phyloP scores from a whole-genome alignment of 2,329 filamentous ascomycete species.

The Microascus cirrosus region DNA sequence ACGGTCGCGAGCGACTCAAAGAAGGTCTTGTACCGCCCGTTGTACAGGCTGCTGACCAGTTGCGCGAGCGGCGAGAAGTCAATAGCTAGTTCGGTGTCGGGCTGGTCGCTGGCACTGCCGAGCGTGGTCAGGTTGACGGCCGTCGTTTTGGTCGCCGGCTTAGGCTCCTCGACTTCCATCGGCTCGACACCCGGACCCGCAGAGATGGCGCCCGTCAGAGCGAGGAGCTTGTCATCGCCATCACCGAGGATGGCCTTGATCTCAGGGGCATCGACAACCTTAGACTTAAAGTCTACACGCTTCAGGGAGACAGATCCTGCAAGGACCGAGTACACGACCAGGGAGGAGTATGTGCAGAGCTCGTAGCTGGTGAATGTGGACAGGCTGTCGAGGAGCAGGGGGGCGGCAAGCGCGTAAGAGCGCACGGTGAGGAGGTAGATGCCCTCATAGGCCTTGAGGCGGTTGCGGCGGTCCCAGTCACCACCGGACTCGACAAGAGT shows the following conservation, averaged over 20 bases:
- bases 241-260: slow-evolving; percentile 95
- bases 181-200: slow-evolving; percentile 73
- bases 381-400: slow-evolving; percentile 88
- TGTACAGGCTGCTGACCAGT: slow-evolving; percentile 85
- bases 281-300: slow-evolving; percentile 96
- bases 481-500: slow-evolving; percentile 86
- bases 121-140: slow-evolving; percentile 84
- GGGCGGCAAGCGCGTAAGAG: slow-evolving; percentile 80
- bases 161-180: slow-evolving; percentile 50
- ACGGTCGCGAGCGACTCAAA: slow-evolving; percentile 83
- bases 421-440: slow-evolving; percentile 86
- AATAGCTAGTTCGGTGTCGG: slow-evolving; percentile 68
- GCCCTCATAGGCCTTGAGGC: slow-evolving; percentile 96
- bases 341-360: slow-evolving; percentile 88
- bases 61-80: slow-evolving; percentile 84
- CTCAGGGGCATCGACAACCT: slow-evolving; percentile 95
- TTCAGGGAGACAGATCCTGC: slow-evolving; percentile 91
- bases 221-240: slow-evolving; percentile 76
- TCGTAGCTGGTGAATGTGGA: slow-evolving; percentile 99
- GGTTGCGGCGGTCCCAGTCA: slow-evolving; percentile 97
- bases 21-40: slow-evolving; percentile 86
- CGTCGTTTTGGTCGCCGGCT: slow-evolving; percentile 37
- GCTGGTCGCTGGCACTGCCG: slow-evolving; percentile 57
- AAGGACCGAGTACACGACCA: slow-evolving; percentile 92
- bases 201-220: slow-evolving; percentile 68